Conservation (phyloP, 306 rosid genomes). For the Cucurbita ficifolia region DNA sequence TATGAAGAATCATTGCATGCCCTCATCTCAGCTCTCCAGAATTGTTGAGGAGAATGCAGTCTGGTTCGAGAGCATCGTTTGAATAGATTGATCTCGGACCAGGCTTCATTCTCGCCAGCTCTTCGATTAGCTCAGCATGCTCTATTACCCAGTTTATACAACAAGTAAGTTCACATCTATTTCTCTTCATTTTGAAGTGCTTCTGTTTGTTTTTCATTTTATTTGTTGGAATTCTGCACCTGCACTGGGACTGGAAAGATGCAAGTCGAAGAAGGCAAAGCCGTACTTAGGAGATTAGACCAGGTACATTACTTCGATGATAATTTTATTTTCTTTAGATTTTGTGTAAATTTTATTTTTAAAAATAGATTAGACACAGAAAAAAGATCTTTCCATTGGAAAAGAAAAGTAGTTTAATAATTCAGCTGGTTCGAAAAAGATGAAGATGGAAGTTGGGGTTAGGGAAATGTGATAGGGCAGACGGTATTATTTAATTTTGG, state of each 20-base stretch:
- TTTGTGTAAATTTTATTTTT: not conserved
- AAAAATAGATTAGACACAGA: too few relatives aligned
- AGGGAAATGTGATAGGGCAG: too few relatives aligned
- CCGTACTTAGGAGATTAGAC: not conserved
- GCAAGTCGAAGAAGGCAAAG: not conserved
- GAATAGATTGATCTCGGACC: conserved; percentile 1
- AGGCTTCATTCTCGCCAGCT: conserved; percentile 7
- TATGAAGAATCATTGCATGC: not conserved
- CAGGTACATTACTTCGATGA: not conserved
- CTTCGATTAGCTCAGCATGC: not conserved
- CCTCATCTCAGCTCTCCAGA: not conserved
- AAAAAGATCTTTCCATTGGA: too few relatives aligned
- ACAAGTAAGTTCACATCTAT: not conserved
- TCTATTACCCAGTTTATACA: too few relatives aligned
- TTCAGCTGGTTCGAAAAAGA: too few relatives aligned
- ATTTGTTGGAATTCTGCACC: not conserved
- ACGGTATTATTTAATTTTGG: too few relatives aligned
- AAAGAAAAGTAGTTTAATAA: too few relatives aligned
- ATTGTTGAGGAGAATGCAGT: not conserved
- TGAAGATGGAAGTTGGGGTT: too few relatives aligned
- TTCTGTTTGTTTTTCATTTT: not conserved
- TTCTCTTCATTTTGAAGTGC: not conserved
- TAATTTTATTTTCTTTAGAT: not conserved
- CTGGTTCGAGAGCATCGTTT: not conserved
- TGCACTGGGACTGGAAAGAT: not conserved